These are phyloP conservation scores for Macrolepiota fuliginosa DNA, from an alignment of 768 basidiomycete genomes.

Conservation along the genomic window DNA sequence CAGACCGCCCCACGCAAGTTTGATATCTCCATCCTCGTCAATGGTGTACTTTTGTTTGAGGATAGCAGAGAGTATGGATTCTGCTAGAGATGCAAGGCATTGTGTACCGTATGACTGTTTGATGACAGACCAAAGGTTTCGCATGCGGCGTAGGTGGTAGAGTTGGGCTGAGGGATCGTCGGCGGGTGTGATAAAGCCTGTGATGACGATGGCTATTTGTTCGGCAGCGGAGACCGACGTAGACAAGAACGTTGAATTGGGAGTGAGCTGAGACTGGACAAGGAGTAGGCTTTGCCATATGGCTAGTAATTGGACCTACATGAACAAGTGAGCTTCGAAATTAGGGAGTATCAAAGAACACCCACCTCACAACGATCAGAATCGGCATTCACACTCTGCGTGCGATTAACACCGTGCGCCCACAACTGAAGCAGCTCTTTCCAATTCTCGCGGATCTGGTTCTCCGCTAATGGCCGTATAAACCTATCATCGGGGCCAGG, in stretches of 20 bases:
- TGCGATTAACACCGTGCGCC: background rate
- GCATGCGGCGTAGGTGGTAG: constrained; percentile 35
- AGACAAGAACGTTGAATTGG: constrained; percentile 34
- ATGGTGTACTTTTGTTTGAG: constrained; percentile 43
- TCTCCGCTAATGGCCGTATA: constrained; percentile 13
- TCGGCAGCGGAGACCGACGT: constrained; percentile 31
- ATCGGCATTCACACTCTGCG: background rate
- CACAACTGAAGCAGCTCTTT: constrained; percentile 12
- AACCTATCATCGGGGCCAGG: background rate
- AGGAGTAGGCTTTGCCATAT: constrained; percentile 61
- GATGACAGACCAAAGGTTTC: constrained; percentile 50
- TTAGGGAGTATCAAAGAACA: background rate
- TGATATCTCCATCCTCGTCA: constrained; percentile 31
- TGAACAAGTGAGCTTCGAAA: background rate
- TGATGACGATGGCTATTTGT: constrained; percentile 32
- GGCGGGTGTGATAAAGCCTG: constrained; percentile 29
- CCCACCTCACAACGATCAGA: background rate
- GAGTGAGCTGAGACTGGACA: constrained; percentile 40
- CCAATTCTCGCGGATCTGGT: constrained; percentile 18
- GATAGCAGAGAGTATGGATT: constrained; percentile 42
- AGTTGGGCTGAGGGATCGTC: constrained; percentile 28
- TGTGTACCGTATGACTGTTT: constrained; percentile 42
- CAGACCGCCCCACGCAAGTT: constrained; percentile 43
- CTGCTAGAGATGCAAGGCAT: constrained; percentile 42
- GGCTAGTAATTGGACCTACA: constrained; percentile 38